These are phyloP conservation scores for Auxenochlorella pyrenoidosa DNA, from an alignment of 139 green algal species.

Conservation along the genomic window DNA sequence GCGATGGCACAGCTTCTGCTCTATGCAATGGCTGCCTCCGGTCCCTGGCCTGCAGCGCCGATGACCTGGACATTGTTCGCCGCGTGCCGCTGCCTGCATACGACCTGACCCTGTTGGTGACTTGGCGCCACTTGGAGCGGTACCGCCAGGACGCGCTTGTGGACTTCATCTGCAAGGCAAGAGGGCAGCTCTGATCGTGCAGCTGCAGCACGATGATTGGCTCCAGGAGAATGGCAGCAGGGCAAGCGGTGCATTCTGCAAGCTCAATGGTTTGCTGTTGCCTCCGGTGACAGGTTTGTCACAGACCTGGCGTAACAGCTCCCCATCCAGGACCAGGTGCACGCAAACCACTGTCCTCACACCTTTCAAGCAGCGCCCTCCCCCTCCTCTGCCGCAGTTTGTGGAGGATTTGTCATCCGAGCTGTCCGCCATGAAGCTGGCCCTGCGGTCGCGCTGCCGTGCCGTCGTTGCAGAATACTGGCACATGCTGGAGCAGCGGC, in stretches of 20 bases:
- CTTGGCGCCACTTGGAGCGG: slow-evolving; percentile 63
- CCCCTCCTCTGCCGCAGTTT: slow-evolving; percentile 43
- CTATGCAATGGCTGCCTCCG: background rate
- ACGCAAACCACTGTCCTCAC: too few relatives aligned
- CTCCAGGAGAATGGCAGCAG: too few relatives aligned
- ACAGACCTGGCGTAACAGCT: background rate
- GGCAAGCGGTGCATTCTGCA: too few relatives aligned
- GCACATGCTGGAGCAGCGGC: slow-evolving; percentile 1
- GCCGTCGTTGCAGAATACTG: background rate
- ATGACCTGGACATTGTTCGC: slow-evolving; percentile 68
- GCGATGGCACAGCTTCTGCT: too few relatives aligned
- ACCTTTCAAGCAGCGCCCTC: too few relatives aligned
- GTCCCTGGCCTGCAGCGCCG: slow-evolving; percentile 39
- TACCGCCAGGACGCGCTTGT: slow-evolving; percentile 49
- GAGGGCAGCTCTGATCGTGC: too few relatives aligned
- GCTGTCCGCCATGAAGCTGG: slow-evolving; percentile 74
- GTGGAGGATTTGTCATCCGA: slow-evolving; percentile 72
- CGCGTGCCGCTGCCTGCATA: slow-evolving; percentile 55
- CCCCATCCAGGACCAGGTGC: too few relatives aligned
- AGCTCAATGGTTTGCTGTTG: too few relatives aligned
- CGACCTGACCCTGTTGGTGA: slow-evolving; percentile 79
- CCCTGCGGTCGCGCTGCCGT: slow-evolving; percentile 35
- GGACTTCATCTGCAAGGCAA: slow-evolving; percentile 65
- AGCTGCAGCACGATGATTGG: too few relatives aligned
- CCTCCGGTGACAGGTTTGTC: background rate